Evolutionary conservation across 371 early-diverging fungal genomes (phyloP).

Genomic region (Apophysomyces variabilis): DNA sequence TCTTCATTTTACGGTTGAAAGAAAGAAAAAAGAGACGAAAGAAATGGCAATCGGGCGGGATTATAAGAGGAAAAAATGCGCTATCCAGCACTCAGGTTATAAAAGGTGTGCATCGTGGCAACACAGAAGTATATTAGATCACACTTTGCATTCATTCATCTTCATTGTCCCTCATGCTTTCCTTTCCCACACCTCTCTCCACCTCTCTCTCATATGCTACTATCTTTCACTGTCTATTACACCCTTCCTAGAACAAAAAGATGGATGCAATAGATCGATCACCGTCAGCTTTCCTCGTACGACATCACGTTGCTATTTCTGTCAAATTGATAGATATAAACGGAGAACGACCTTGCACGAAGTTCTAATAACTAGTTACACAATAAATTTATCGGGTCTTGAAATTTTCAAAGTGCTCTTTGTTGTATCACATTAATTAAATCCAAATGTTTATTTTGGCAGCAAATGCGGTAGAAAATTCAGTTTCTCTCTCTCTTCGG

Average conservation of each 20-base stretch:
- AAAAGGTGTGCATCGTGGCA: slow-evolving; percentile 1
- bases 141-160: neutral
- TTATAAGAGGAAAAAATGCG: slow-evolving; percentile 14
- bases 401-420: neutral
- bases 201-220: neutral
- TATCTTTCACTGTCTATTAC: neutral
- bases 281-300: neutral
- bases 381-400: neutral
- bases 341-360: neutral
- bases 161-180: neutral
- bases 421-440: neutral
- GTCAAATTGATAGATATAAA: slow-evolving; percentile 7
- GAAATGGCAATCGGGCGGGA: slow-evolving; percentile 13
- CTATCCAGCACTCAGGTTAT: neutral
- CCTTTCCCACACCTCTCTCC: neutral
- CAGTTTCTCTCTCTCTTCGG: neutral
- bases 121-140: slow-evolving; percentile 17
- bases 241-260: neutral
- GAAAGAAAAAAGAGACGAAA: slow-evolving; percentile 12
- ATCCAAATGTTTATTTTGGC: slow-evolving; percentile 1
- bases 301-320: slow-evolving; percentile 5
- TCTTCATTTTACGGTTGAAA: slow-evolving; percentile 7
- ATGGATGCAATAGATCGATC: neutral
- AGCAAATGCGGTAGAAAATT: neutral
- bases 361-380: neutral